A percentile compares a stretch with the other conserved stretches of the same genome.
Conservation (phyloP, 2,329 filamentous ascomycete genomes). For the Aspergillus ochraceus region DNA sequence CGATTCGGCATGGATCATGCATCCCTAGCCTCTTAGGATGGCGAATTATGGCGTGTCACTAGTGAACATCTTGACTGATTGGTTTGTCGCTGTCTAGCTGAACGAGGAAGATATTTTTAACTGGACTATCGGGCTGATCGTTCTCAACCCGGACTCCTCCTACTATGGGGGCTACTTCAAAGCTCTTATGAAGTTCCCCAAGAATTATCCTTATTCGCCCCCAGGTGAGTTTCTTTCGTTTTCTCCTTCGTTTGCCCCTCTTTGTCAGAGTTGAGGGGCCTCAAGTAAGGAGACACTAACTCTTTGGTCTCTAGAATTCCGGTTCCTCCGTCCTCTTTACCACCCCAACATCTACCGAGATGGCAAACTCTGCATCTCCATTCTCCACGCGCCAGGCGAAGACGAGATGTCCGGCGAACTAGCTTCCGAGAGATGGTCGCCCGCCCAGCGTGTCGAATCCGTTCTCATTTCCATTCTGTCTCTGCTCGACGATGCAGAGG, state of each 20-base stretch:
- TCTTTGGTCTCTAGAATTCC: conserved; percentile 61
- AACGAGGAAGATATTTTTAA: conserved; percentile 80
- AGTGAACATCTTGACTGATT: neutral
- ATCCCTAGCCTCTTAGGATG: neutral
- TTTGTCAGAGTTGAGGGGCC: neutral
- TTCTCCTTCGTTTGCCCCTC: neutral
- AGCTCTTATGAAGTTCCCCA: conserved; percentile 82
- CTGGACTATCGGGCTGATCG: conserved; percentile 87
- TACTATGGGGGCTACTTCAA: conserved; percentile 94
- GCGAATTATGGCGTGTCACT: neutral
- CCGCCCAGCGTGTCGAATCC: conserved; percentile 89
- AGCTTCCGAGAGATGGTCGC: conserved; percentile 90
- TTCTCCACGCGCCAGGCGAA: conserved; percentile 87
- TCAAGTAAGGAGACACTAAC: neutral
- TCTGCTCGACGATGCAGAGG: conserved; percentile 89
- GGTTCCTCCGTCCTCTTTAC: conserved; percentile 75
- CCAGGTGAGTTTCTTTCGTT: conserved; percentile 54
- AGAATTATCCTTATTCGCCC: conserved; percentile 85
- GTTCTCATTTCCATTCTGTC: conserved; percentile 90
- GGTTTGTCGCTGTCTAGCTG: conserved; percentile 51
- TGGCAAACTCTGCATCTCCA: conserved; percentile 92
- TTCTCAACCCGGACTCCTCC: conserved; percentile 85
- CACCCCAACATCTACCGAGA: conserved; percentile 94
- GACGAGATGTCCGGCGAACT: conserved; percentile 89
- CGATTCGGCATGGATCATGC: neutral